Evolutionary conservation across 129 eudicot species (phyloP).

Genomic region (Mikania micrantha): DNA sequence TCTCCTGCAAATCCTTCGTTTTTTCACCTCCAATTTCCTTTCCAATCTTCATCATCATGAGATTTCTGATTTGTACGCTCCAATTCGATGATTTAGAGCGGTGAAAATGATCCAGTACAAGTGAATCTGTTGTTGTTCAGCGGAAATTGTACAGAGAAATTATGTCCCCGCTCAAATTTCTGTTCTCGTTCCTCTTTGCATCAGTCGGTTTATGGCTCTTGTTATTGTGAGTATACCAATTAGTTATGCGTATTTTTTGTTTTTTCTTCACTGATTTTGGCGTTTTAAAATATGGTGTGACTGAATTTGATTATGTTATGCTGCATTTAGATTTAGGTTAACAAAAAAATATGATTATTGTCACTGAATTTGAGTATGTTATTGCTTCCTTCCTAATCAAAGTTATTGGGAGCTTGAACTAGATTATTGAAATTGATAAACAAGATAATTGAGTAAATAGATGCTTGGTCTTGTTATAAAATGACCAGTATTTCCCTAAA

Average conservation of each 20-base stretch:
- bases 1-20: neutral
- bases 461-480: slow-evolving; percentile 1
- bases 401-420: neutral
- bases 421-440: slow-evolving; percentile 5
- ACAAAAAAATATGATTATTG: no score
- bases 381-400: neutral
- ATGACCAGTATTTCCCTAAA: neutral
- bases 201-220: slow-evolving; percentile 72
- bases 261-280: neutral
- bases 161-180: slow-evolving; percentile 59
- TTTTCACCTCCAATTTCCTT: slow-evolving; percentile 17
- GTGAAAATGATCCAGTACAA: slow-evolving; percentile 2
- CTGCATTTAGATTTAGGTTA: neutral
- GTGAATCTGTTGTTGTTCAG: neutral
- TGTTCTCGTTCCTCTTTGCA: slow-evolving; percentile 57
- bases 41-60: neutral
- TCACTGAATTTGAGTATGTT: neutral
- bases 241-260: neutral
- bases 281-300: neutral
- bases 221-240: slow-evolving; percentile 47
- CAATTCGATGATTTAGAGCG: neutral
- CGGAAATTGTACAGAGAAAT: neutral
- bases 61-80: neutral
- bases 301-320: neutral
- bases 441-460: neutral